Evolutionary conservation across 2,329 filamentous ascomycete genomes (phyloP), one percentile per base, ranked within the genome.

Genomic region (Fusarium buharicum): DNA sequence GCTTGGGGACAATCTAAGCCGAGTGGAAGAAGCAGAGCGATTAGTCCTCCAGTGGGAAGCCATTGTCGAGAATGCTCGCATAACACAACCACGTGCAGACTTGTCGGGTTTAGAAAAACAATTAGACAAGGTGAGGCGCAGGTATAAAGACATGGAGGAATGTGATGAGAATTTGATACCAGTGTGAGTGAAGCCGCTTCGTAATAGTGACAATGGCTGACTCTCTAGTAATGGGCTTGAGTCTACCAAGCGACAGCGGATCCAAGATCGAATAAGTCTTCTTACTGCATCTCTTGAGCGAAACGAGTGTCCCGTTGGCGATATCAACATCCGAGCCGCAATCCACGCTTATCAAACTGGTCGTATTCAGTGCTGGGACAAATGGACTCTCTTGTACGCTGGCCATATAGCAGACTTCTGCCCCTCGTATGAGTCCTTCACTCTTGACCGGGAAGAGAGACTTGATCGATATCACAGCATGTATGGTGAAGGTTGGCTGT

Each of bases 401-500:
- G 68, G 68, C 1, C 44, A 55, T 3, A 14, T 69, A 6, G 61
- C 62, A 27, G 68, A 69, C n/a, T 33, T 49, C 24, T 70, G 67
- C 22, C 39, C 55, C 6, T 61, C 58, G 6, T 71, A 70, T 27
- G 60, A 70, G n/a, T 64, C 67, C n/a, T 71, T 70, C 31, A 68
- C 66, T 6, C 14, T 59, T 6, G 62, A 68, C 16, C 56, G 69
- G 30, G 44, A 64, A 4, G 54, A 69, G 39, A 67, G 69, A 17
- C 56, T 71, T 6, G 46, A 68, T n/a, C 52, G 55, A 10, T 71
- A 71, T 50, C 53, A 51, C 11, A 20, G 52, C 18, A 30, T 63
- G 16, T 40, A 71, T n/a, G 67, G 68, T 4, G 48, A 60, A n/a
- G 68, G 67, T 2, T 71, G 67, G 69, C 63, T 71, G n/a, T 71